Base-by-base conservation (phyloP, 2,329 filamentous ascomycete genomes). In the Xylogone sp. region DNA sequence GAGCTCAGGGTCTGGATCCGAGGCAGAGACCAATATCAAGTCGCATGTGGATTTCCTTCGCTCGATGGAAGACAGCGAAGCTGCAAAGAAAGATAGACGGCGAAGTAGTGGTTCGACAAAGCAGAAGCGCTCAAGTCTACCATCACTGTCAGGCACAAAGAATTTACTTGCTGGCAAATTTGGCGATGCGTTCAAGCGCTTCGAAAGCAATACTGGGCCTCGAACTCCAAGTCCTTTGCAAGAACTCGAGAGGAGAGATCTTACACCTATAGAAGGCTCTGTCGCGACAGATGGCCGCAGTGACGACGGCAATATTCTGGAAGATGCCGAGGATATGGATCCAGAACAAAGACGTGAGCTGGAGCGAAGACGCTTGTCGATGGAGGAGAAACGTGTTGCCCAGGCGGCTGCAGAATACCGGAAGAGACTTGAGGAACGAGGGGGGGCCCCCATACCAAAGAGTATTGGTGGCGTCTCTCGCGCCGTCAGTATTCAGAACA, bases 281-380 rank as follows among this genome's bases (percentile, higher is more conserved):
- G 90, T 91, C 63, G 83, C 84, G 1, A 87, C 87, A 0, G 84
- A 85, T 52, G 80, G 79, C 34, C 75, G 78, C 46, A 87, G 79
- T 59, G 87, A 92, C 62, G 83, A 87, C 58, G 82, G 84, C 5
- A 75, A 80, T 44, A 76, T 79, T 1, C 72, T 82, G 13, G 81
- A 85, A 21, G 84, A 89, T 47, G 78, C 78, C 1, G 85, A 90
- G 54, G 83, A 89, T 48, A 70, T 96, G 64, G 84, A 90, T 0
- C 90, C 93, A 0, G 93, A 97, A 68, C 88, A 94, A 75, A 85
- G 90, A 46, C 86, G 94, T 27, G 94, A 99, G 66, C 76, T 96
- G 16, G 94, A 99, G 69, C 85, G 92, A 19, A 77, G 85, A 49
- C 83, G 86, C 50, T 77, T 97, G 2, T 87, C 86, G 18, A 86